A percentile compares a stretch with the other conserved stretches of the same genome.
These are phyloP conservation scores for Fusarium floridanum DNA, from an alignment of 2,329 filamentous ascomycete species.

Conservation along the genomic window DNA sequence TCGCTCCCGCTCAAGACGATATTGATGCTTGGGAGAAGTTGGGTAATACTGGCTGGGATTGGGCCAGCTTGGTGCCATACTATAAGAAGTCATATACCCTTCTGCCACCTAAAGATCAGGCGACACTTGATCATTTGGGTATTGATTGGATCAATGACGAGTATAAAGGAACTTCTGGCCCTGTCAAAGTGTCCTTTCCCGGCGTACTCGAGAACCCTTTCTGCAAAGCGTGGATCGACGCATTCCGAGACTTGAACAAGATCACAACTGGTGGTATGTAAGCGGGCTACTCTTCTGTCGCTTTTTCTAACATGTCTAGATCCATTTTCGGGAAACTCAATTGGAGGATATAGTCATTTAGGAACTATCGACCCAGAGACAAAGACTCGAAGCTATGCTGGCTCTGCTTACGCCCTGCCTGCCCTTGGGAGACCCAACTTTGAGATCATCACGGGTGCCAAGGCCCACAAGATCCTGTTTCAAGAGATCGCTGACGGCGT, in stretches of 20 bases:
- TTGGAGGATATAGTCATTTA: background rate
- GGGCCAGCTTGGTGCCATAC: background rate
- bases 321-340: background rate
- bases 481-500: background rate
- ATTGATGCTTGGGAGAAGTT: constrained; percentile 5
- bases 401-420: background rate
- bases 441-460: background rate
- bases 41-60: constrained; percentile 2
- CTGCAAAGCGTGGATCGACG: background rate
- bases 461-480: background rate
- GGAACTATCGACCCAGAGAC: background rate
- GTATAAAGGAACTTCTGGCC: background rate
- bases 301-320: background rate
- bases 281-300: background rate
- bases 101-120: background rate
- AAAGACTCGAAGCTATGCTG: constrained; percentile 1
- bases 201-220: background rate
- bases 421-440: background rate
- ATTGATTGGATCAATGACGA: background rate
- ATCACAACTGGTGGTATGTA: background rate
- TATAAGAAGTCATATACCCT: background rate
- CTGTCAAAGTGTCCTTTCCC: background rate
- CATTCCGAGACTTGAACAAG: background rate
- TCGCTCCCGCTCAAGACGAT: background rate
- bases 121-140: background rate